Conservation (phyloP, 352 stramenopile species). For the Blastocystis hominis region DNA sequence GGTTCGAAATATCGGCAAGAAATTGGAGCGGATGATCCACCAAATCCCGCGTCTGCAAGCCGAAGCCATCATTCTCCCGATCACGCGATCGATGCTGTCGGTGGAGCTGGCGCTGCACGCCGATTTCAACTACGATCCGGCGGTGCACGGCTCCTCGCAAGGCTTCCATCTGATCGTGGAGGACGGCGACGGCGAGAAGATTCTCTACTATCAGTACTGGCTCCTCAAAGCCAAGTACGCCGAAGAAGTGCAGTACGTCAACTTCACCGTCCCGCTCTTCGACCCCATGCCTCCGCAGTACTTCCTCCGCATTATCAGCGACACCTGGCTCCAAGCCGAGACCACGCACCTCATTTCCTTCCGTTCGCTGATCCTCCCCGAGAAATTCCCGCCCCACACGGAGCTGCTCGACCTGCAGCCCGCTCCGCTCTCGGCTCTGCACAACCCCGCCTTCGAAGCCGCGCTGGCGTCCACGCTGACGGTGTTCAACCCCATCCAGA, state of each 20-base stretch:
- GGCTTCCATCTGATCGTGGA: constrained; percentile 95
- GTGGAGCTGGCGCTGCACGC: constrained; percentile 86
- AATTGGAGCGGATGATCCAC: constrained; percentile 95
- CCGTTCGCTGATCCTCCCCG: constrained; percentile 92
- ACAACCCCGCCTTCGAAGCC: constrained; percentile 22
- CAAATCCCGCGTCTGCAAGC: constrained; percentile 93
- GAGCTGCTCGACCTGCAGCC: constrained; percentile 94
- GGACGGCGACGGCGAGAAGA: constrained; percentile 92
- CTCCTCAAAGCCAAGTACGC: constrained; percentile 79
- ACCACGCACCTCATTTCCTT: constrained; percentile 90
- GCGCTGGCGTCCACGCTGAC: constrained; percentile 66
- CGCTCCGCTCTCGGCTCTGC: constrained; percentile 70
- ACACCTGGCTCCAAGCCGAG: constrained; percentile 95
- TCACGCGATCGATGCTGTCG: constrained; percentile 88
- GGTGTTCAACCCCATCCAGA: constrained; percentile 97
- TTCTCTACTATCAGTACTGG: constrained; percentile 93
- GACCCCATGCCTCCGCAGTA: constrained; percentile 93
- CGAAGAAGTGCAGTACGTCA: constrained; percentile 70
- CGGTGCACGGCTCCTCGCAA: constrained; percentile 83
- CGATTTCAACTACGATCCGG: constrained; percentile 91
- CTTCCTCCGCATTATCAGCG: constrained; percentile 90
- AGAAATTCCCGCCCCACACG: constrained; percentile 89
- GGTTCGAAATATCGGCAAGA: constrained; percentile 80
- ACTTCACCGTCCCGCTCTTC: constrained; percentile 91
- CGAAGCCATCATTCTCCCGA: constrained; percentile 88